Conservation (phyloP, 2,329 filamentous ascomycete genomes). For the Mycosphaerella arachidis region DNA sequence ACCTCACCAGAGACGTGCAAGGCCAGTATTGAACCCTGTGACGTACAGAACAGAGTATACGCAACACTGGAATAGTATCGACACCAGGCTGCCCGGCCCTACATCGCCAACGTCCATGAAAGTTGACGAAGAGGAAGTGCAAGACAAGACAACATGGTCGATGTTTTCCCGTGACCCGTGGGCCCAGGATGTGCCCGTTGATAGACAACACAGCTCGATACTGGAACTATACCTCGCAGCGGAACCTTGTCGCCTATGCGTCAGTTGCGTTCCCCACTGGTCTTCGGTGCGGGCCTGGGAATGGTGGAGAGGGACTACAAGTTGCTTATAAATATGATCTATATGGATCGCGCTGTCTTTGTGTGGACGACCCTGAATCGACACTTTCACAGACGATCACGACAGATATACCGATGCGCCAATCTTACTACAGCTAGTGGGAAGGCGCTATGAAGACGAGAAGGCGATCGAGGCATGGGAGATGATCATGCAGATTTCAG, state of each 20-base stretch:
- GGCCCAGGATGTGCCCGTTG: slow-evolving; percentile 52
- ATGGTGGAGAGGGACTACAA: slow-evolving; percentile 38
- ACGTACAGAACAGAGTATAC: slow-evolving; percentile 44
- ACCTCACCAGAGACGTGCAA: slow-evolving; percentile 43
- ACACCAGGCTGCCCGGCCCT: slow-evolving; percentile 25
- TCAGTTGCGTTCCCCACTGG: slow-evolving; percentile 57
- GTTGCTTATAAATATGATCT: slow-evolving; percentile 41
- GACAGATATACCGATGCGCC: slow-evolving; percentile 48
- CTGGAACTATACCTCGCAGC: slow-evolving; percentile 63
- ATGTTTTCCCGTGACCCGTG: slow-evolving; percentile 60
- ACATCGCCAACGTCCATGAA: slow-evolving; percentile 15
- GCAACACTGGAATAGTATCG: slow-evolving; percentile 44
- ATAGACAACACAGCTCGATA: slow-evolving; percentile 52
- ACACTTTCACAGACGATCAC: slow-evolving; percentile 23
- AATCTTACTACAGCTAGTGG: slow-evolving; percentile 52
- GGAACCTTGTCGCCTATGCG: slow-evolving; percentile 62
- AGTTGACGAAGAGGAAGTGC: slow-evolving; percentile 13
- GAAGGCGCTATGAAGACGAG: slow-evolving; percentile 52
- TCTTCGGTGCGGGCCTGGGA: slow-evolving; percentile 40
- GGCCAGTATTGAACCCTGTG: slow-evolving; percentile 39
- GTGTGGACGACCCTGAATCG: background rate
- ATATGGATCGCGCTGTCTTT: slow-evolving; percentile 34
- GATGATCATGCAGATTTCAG: slow-evolving; percentile 26
- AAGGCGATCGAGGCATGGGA: slow-evolving; percentile 44
- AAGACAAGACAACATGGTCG: slow-evolving; percentile 41